Base-by-base conservation (phyloP, 179 eudicot species). In the Patellifolia procumbens region DNA sequence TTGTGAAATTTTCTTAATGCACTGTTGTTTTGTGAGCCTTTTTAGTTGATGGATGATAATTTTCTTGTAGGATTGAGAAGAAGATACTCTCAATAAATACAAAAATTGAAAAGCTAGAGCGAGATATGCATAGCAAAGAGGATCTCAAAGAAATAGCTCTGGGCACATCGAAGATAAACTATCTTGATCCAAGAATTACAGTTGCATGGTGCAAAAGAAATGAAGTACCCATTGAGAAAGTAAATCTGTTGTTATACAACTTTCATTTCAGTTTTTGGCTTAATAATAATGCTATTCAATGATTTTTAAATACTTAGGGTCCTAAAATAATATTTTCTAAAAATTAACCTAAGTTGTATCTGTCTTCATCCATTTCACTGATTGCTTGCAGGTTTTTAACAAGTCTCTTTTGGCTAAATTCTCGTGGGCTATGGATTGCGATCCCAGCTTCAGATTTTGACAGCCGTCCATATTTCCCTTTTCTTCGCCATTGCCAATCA, bases 171-270 rank as follows among this genome's bases (percentile, higher is more conserved):
- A 94, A 88, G 84, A 92, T 89, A 62, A 94, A 94, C 75, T 94
- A 94, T 74, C 91, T 88, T 51, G 98, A 94, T 80, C 98, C 98
- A 31, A 85, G 97, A 76, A 94, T 94, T 74, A 87, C 97, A 29
- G 97, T 92, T 43, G 96, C 98, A 68, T 94, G 98, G 98, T 94
- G 98, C 88, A 94, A 94, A 84, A 83, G 98, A 73, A 83, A 86
- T 35, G 98, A 94, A 81, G 98, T 94, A 81, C 98, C 98, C 37
- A 94, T 94, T 39, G 98, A 94, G 82, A 94, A 94, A 91, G 98
- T 94, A 76, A 85, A 70, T 20, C 29, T 64, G 16, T 78, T 4
- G 22, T 39, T 77, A 31, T 2, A n/a, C 16, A 28, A 52, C 58
- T 32, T 45, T 52, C 43, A 39, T 37, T 16, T 1, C 35, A 35